These are phyloP conservation scores for Zea luxurians DNA, from an alignment of 176 grass and related monocot species.

Conservation along the genomic window DNA sequence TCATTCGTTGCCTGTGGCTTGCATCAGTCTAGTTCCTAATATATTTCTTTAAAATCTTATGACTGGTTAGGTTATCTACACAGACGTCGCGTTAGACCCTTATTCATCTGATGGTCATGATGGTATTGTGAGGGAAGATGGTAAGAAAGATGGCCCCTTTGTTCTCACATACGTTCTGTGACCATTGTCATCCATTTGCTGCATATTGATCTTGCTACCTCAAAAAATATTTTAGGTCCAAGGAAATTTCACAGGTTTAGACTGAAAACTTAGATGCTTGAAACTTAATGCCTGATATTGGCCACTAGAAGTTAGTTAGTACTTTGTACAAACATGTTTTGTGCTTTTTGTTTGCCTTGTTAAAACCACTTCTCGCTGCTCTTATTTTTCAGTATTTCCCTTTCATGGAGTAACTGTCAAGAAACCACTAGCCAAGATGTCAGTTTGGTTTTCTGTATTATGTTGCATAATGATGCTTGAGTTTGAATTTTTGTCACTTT, in stretches of 20 bases:
- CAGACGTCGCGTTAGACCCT: constrained; percentile 94
- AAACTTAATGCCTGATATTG: background rate
- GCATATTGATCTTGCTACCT: background rate
- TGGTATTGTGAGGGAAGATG: constrained; percentile 97
- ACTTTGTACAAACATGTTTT: background rate
- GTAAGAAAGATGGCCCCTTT: constrained; percentile 44
- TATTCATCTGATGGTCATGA: constrained; percentile 99
- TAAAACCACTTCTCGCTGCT: background rate
- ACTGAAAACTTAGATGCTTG: background rate
- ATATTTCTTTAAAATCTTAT: constrained; percentile 17
- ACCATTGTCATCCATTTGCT: background rate
- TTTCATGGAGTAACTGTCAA: background rate
- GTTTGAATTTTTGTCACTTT: background rate
- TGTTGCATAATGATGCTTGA: background rate
- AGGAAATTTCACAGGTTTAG: background rate
- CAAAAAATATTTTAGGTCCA: background rate
- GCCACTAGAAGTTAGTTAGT: background rate
- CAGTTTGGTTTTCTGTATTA: background rate
- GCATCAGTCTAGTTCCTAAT: background rate
- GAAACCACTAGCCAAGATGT: background rate
- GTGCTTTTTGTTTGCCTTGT: background rate
- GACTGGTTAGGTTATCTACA: constrained; percentile 64
- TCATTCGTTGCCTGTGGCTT: constrained; percentile 7
- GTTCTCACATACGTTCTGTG: constrained; percentile 11
- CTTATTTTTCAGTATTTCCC: background rate